Evolutionary conservation across 768 basidiomycete genomes (phyloP), one percentile per base, ranked within the genome.

Genomic region (Crucibulum laeve): DNA sequence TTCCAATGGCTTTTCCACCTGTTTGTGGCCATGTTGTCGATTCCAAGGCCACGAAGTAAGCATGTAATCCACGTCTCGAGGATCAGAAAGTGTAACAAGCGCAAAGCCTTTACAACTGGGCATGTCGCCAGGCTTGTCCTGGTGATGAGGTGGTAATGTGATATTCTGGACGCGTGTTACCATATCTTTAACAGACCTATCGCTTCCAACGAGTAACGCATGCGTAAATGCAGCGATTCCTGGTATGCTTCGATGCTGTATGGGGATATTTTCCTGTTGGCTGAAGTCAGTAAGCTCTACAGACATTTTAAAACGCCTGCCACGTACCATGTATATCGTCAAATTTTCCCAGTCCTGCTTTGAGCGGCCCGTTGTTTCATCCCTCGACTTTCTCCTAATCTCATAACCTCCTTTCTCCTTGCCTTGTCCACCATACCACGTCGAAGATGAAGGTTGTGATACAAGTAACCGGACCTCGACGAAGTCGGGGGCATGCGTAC

Each of bases 91-190:
- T 0, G 79, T 79, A 42, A 91, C 64, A 22, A 91, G 74, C 0
- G 87, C 86, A 48, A 90, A 91, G 1, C 85, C 84, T 66, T 84
- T 90, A 60, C 75, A 83, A 42, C 72, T 75, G 2, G 83, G 78
- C 11, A 62, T 51, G 19, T 74, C 70, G 2, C 63, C 76, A 11
- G 76, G 72, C 40, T 69, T 69, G 55, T 87, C 85, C 38, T 76
- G 71, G 55, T 82, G 75, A 52, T 89, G 84, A 0, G 76, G 67
- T 10, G 82, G 84, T 21, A 87, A 68, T 1, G 61, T 48, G 32
- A 91, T 66, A 26, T 57, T 49, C 54, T 90, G 81, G 4, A 89
- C 54, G 17, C 59, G 61, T 17, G 55, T 33, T 4, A 35, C 14
- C 24, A 42, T 32, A 25, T 37, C 19, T 15, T 48, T 1, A 40